These are phyloP conservation scores for Mycosphaerella arachidis DNA, from an alignment of 2,329 filamentous ascomycete species.

Conservation along the genomic window DNA sequence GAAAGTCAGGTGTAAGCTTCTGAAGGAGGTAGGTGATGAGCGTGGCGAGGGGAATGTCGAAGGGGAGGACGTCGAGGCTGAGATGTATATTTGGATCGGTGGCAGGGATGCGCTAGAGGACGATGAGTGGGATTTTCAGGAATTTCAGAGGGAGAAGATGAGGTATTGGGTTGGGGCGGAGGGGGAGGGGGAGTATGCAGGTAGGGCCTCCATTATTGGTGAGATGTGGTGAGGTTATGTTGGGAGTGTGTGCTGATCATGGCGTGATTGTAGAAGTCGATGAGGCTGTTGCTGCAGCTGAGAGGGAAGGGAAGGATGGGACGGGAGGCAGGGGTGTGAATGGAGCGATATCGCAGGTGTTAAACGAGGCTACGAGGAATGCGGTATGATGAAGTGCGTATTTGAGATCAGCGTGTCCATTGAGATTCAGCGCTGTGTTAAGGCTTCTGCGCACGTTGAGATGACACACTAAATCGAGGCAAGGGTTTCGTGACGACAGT, in stretches of 20 bases:
- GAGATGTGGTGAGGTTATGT: not conserved
- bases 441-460: not conserved
- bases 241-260: constrained; percentile 6
- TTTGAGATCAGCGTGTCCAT: too few relatives aligned
- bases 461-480: not conserved
- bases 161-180: constrained; percentile 51
- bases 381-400: constrained; percentile 29
- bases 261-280: constrained; percentile 39
- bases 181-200: constrained; percentile 44
- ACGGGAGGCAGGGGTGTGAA: constrained; percentile 43
- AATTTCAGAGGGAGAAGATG: constrained; percentile 75
- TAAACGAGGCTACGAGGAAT: constrained; percentile 32
- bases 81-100: constrained; percentile 51
- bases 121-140: constrained; percentile 80
- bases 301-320: constrained; percentile 32
- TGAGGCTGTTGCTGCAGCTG: constrained; percentile 37
- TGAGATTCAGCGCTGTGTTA: not conserved
- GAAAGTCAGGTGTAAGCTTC: constrained; percentile 36
- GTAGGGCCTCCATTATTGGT: constrained; percentile 36
- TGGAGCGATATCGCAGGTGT: constrained; percentile 38
- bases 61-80: constrained; percentile 41
- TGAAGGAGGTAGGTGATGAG: constrained; percentile 22
- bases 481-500: not conserved
- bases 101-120: constrained; percentile 55
- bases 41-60: constrained; percentile 34